Evolutionary conservation across 805 yeast species (phyloP), one percentile per base, ranked within the genome.

Genomic region (Soucietia sequanensis): DNA sequence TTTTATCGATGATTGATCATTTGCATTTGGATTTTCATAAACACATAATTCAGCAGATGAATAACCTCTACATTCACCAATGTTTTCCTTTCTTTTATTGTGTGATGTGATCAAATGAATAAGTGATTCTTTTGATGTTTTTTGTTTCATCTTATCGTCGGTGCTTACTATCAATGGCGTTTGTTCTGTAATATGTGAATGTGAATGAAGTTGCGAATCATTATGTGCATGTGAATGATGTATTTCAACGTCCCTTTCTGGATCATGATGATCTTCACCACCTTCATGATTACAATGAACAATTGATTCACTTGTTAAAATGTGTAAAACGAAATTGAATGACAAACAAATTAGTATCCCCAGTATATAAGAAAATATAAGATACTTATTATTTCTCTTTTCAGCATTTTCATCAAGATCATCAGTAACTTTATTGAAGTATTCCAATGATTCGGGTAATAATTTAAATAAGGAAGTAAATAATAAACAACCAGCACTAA

Each of bases 401-500:
- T 28, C 42, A 8, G 31, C 26, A 15, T 32, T 20, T 7, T 13
- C 28, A n/a, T 37, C 22, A n/a, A n/a, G n/a, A n/a, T n/a, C n/a
- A n/a, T n/a, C n/a, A n/a, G n/a, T n/a, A n/a, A n/a, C n/a, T 3
- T 16, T 10, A 9, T 21, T 17, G 23, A 82, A 62, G 47, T 82
- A 79, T 1, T 53, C 50, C 25, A 59, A 47, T 0, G 86, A 75
- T 41, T 78, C 81, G 0, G 97, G 96, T n/a, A 90, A 60, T 33
- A 91, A 66, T 41, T 80, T 75, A 62, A 78, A 84, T 32, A 91
- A 60, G 0, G 96, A 76, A 0, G 97, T 88, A 50, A 89, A 78
- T 2, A 82, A 39, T 56, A 91, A 70, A 17, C 95, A 86, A 0
- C 99, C 98, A 0, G 91, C 70, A 44, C 90, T 80, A 32, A 90